phyloP scores from a whole-genome alignment of 306 rosid genomes.

The Quercus dentata region DNA sequence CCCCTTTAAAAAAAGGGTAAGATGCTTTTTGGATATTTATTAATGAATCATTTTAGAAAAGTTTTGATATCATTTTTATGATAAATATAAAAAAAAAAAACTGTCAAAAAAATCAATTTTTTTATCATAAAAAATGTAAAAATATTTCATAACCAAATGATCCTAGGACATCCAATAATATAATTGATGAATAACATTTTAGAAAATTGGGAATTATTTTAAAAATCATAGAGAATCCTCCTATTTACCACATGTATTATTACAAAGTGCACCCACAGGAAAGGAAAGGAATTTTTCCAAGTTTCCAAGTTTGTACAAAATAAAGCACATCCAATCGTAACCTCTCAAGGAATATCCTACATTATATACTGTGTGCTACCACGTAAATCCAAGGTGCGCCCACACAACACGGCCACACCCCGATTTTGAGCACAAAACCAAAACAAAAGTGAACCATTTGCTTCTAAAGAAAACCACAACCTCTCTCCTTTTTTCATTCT shows the following conservation, averaged over 20 bases:
- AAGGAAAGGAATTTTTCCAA: neutral
- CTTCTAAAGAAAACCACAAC: neutral
- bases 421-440: neutral
- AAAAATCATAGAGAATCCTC: too few species aligned
- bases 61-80: too few species aligned
- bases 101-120: too few species aligned
- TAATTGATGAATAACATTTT: too few species aligned
- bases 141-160: too few species aligned
- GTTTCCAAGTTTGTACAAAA: neutral
- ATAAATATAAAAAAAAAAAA: too few species aligned
- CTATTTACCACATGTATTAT: too few species aligned
- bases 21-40: fast-evolving
- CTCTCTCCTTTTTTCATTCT: neutral
- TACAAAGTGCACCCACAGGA: neutral
- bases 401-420: neutral
- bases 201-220: too few species aligned
- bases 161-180: too few species aligned
- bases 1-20: fast-evolving
- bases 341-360: conserved; percentile 32
- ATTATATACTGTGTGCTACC: conserved; percentile 40
- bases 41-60: too few species aligned
- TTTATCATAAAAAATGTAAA: too few species aligned
- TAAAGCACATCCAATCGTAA: neutral
- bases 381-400: conserved; percentile 7
- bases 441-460: neutral